phyloP scores from a whole-genome alignment of 345 rosid species.

The Populus simonii region DNA sequence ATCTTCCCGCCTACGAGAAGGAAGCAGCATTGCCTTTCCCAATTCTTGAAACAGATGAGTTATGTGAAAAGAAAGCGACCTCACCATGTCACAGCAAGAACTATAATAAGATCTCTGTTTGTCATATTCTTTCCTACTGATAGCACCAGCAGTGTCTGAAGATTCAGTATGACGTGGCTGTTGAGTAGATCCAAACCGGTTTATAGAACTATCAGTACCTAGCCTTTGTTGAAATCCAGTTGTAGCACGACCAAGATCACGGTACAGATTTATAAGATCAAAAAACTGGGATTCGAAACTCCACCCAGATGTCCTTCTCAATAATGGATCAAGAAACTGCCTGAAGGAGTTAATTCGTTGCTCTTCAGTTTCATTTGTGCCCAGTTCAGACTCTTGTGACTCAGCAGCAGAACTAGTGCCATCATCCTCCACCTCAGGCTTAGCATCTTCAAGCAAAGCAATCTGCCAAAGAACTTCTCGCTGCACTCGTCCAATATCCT shows the following conservation, averaged over 20 bases:
- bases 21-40: slow-evolving; percentile 90
- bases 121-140: slow-evolving; percentile 57
- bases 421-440: slow-evolving; percentile 51
- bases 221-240: slow-evolving; percentile 68
- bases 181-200: slow-evolving; percentile 40
- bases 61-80: slow-evolving; percentile 82
- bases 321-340: slow-evolving; percentile 87
- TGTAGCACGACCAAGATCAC: slow-evolving; percentile 79
- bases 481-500: slow-evolving; percentile 78
- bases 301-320: slow-evolving; percentile 84
- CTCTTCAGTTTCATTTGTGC: slow-evolving; percentile 54
- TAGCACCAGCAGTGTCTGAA: slow-evolving; percentile 44
- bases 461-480: slow-evolving; percentile 91
- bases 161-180: slow-evolving; percentile 43
- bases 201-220: slow-evolving; percentile 46
- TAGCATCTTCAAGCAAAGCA: slow-evolving; percentile 75
- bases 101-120: slow-evolving; percentile 71
- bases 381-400: slow-evolving; percentile 50
- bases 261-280: slow-evolving; percentile 85
- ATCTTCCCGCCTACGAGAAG: slow-evolving; percentile 93
- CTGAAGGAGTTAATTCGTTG: slow-evolving; percentile 81
- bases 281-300: slow-evolving; percentile 82
- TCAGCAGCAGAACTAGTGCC: slow-evolving; percentile 41
- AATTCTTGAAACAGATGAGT: slow-evolving; percentile 90
- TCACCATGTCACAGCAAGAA: slow-evolving; percentile 91